phyloP scores from a whole-genome alignment of 345 rosid genomes.

The sweet orange (Citrus sinensis) region DVS_A1.0 CM039162.1:493001-493500 shows the following conservation, averaged over 20 bases:
- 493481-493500: background rate
- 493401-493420: slow-evolving; percentile 21
- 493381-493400: slow-evolving; percentile 21
- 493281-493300: slow-evolving; percentile 16
- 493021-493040: slow-evolving; percentile 34
- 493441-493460: slow-evolving; percentile 33
- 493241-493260: slow-evolving; percentile 8
- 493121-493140: slow-evolving; percentile 19
- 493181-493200: slow-evolving; percentile 23
- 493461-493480: slow-evolving; percentile 25
- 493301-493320: slow-evolving; percentile 16
- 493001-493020: slow-evolving; percentile 32
- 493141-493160: slow-evolving; percentile 45
- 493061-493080: slow-evolving; percentile 45
- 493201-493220: slow-evolving; percentile 14
- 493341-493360: slow-evolving; percentile 5
- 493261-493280: background rate
- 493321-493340: slow-evolving; percentile 25
- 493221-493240: slow-evolving; percentile 24
- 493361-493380: slow-evolving; percentile 19
- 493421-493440: slow-evolving; percentile 33
- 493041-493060: slow-evolving; percentile 39
- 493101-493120: slow-evolving; percentile 39
- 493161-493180: slow-evolving; percentile 20
- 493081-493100: slow-evolving; percentile 42